Conservation (phyloP, 2,329 filamentous ascomycete genomes). For the Phialemonium atrogriseum region DNA sequence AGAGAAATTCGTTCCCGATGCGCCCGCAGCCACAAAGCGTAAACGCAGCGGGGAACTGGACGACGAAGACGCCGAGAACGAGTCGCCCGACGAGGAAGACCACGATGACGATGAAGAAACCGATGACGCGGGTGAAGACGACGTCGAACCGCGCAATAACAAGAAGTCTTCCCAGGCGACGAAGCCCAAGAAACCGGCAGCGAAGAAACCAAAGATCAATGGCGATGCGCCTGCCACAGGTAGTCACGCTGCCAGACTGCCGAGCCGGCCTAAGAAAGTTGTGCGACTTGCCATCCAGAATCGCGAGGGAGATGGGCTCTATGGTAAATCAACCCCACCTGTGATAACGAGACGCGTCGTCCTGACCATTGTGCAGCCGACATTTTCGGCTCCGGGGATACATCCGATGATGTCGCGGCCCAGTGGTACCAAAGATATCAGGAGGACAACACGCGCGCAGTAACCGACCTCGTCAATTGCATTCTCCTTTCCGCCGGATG, state of each 20-base stretch:
- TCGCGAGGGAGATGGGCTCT: conserved; percentile 44
- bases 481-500: conserved; percentile 70
- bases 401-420: conserved; percentile 47
- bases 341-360: conserved; percentile 11
- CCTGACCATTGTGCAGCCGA: conserved; percentile 39
- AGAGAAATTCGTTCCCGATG: conserved; percentile 50
- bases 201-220: conserved; percentile 58
- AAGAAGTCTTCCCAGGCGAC: conserved; percentile 34
- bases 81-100: conserved; percentile 33
- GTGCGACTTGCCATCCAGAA: conserved; percentile 42
- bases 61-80: conserved; percentile 39
- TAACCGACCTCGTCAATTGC: conserved; percentile 59
- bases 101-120: conserved; percentile 29
- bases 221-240: conserved; percentile 31
- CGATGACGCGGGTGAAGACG: conserved; percentile 31
- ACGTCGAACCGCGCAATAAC: conserved; percentile 30
- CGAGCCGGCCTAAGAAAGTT: conserved; percentile 48
- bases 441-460: conserved; percentile 42
- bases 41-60: conserved; percentile 43
- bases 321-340: conserved; percentile 29
- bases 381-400: conserved; percentile 52
- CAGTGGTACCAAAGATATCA: conserved; percentile 54
- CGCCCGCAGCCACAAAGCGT: conserved; percentile 43
- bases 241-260: conserved; percentile 32
- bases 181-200: conserved; percentile 46